Evolutionary conservation across 495 filamentous ascomycete species (phyloP), one percentile per base, ranked within the genome.

Genomic region (Daldinia grandis): DNA sequence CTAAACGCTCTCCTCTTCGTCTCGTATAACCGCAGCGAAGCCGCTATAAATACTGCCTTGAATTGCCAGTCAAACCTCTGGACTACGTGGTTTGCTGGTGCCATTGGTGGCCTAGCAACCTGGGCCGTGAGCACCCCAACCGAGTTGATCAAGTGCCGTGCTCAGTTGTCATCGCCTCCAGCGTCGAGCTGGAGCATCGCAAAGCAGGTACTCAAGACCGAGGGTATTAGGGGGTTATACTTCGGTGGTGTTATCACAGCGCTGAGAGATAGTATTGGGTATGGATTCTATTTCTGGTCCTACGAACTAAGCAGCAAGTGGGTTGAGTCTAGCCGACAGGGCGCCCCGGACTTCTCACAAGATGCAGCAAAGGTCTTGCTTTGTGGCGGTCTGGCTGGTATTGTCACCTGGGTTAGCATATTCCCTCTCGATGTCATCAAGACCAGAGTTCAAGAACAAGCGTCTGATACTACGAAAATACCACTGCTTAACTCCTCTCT

Each of bases 231-330:
- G 25, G 94, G 92, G 0, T 74, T 97, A 9, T 97, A 95, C 77
- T 82, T 85, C 62, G 94, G 92, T 27, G 94, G 94, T 30, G 81
- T 77, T 4, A 86, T 97, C 25, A 97, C 94, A 8, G 92, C 90
- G 62, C 76, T 93, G 51, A 83, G 94, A 50, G 94, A 97, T 79
- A 88, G 89, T 62, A 86, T 97, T 63, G 94, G 94, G 19, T 97
- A 96, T 77, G 94, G 94, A 3, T 97, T 97, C 75, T 97, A 97
- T 76, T 97, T 97, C 78, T 93, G 90, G 89, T 88, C 89, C 14
- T 98, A 97, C 74, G 92, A 97, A 78, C 80, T 91, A 38, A 86
- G 81, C 67, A 91, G 88, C 58, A 84, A 86, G 19, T 80, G 82
- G 58, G 75, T 91, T 73, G 76, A 79, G 47, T 71, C 61, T 47